Evolutionary conservation across 805 yeast genomes (phyloP).

Genomic region (Candida nitratophila): DNA sequence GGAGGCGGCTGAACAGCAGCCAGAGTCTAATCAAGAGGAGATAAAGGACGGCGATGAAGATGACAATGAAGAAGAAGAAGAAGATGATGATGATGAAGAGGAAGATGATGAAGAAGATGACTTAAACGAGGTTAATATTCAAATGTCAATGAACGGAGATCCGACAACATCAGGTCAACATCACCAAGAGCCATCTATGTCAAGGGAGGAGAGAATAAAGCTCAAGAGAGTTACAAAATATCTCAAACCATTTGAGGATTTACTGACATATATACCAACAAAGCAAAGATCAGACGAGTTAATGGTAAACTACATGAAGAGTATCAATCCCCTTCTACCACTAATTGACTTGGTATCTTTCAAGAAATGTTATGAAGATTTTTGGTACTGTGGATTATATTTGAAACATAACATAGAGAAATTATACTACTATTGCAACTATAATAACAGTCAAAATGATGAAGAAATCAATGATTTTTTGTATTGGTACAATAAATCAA

Average conservation of each 20-base stretch:
- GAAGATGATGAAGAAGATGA: neutral
- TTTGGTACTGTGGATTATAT: slow-evolving; percentile 35
- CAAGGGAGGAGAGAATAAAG: neutral
- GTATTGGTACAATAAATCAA: slow-evolving; percentile 39
- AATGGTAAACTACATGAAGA: slow-evolving; percentile 37
- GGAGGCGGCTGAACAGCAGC: too few relatives aligned
- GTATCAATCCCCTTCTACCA: slow-evolving; percentile 52
- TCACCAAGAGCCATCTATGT: neutral
- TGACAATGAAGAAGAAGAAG: neutral
- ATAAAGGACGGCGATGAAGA: neutral
- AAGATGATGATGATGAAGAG: neutral
- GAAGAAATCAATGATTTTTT: slow-evolving; percentile 19
- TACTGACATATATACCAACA: slow-evolving; percentile 30
- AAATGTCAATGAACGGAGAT: slow-evolving; percentile 12
- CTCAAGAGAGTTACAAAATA: neutral
- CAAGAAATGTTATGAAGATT: slow-evolving; percentile 31
- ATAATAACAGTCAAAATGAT: slow-evolving; percentile 6
- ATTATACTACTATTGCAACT: slow-evolving; percentile 9
- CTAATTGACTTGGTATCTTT: slow-evolving; percentile 42
- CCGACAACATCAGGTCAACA: neutral
- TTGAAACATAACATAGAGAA: slow-evolving; percentile 14
- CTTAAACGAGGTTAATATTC: slow-evolving; percentile 5
- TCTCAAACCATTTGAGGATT: slow-evolving; percentile 30
- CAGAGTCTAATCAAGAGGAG: too few relatives aligned
- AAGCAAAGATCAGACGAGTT: slow-evolving; percentile 43